Evolutionary conservation across 2,329 filamentous ascomycete species (phyloP).

Genomic region (Fusarium transvaalense): DNA sequence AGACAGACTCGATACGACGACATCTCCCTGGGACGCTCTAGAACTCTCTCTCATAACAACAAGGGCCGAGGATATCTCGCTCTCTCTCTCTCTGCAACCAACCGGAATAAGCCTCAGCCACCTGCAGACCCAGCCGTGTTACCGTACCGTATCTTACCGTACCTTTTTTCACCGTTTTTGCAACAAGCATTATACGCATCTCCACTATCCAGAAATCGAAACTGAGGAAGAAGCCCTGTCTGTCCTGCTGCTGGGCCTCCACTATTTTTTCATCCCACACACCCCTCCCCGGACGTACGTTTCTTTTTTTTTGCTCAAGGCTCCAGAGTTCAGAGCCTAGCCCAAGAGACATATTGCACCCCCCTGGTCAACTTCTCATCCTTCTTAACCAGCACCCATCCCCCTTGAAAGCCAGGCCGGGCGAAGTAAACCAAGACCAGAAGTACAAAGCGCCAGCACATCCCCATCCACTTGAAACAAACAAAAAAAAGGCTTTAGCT

Average conservation of each 20-base stretch:
- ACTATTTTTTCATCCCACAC: constrained; percentile 2
- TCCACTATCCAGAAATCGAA: background rate
- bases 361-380: constrained; percentile 32
- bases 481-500: constrained; percentile 29
- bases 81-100: constrained; percentile 34
- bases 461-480: constrained; percentile 37
- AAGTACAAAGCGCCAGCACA: constrained; percentile 33
- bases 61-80: background rate
- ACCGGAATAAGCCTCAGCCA: constrained; percentile 48
- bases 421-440: constrained; percentile 26
- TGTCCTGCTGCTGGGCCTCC: constrained; percentile 9
- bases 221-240: constrained; percentile 8
- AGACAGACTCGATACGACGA: constrained; percentile 1
- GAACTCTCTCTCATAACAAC: constrained; percentile 9
- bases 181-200: constrained; percentile 3
- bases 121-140: constrained; percentile 24
- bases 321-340: constrained; percentile 26
- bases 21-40: constrained; percentile 13
- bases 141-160: constrained; percentile 15
- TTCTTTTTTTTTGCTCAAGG: constrained; percentile 41
- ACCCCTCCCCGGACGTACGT: constrained; percentile 26
- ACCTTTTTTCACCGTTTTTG: constrained; percentile 1
- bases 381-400: constrained; percentile 33
- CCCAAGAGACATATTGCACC: background rate
- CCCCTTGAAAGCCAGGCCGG: constrained; percentile 22